Conservation (phyloP, 257 asterid species). For the Nicotiana paniculata region DNA sequence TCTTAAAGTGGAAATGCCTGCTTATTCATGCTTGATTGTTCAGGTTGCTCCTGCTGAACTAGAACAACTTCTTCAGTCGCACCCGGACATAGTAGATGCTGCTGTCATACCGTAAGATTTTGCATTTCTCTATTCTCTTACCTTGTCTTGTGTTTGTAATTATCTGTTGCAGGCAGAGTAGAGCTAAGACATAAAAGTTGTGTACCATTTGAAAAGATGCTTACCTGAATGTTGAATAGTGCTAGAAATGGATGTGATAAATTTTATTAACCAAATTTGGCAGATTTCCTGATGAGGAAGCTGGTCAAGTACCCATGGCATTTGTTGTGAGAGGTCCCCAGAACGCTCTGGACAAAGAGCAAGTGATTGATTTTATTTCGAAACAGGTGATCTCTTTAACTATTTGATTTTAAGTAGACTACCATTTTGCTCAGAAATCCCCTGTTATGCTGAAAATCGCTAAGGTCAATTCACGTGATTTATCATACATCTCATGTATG, state of each 20-base stretch:
- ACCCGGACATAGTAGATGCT: slow-evolving; percentile 47
- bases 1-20: neutral
- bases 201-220: neutral
- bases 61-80: slow-evolving; percentile 45
- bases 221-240: neutral
- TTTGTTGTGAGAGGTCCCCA: slow-evolving; percentile 32
- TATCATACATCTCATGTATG: neutral
- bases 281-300: slow-evolving; percentile 51
- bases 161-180: too few species aligned
- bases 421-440: neutral
- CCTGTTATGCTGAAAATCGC: too few species aligned
- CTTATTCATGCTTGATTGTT: neutral
- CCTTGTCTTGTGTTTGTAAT: too few species aligned
- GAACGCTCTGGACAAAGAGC: slow-evolving; percentile 26
- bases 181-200: neutral
- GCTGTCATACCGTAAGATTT: slow-evolving; percentile 48
- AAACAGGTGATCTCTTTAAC: slow-evolving; percentile 26
- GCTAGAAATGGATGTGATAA: neutral
- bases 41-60: slow-evolving; percentile 62
- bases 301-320: slow-evolving; percentile 54
- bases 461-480: too few species aligned
- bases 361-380: slow-evolving; percentile 34
- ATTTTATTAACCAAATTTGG: neutral
- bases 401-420: neutral
- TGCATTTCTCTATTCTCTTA: neutral